Evolutionary conservation across 2,329 filamentous ascomycete species (phyloP), one percentile per base, ranked within the genome.

Genomic region (Cordyceps farinosa): DNA sequence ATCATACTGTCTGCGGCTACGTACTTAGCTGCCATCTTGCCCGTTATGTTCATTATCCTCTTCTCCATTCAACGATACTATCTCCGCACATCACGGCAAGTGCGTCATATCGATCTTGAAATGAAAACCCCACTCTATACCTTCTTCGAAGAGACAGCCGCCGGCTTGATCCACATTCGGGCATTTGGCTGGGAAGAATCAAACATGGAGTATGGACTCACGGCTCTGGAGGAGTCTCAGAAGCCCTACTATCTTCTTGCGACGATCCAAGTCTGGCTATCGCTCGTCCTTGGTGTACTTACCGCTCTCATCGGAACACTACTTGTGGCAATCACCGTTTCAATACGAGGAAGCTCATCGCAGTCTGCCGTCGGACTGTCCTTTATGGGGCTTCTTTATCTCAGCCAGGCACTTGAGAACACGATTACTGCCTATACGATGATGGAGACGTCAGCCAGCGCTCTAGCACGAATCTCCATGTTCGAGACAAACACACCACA

Each of bases 51-150:
- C 3, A 22, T 66, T 6, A 48, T 54, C 3, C 34, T 69, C 2
- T 70, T 61, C 32, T 50, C 65, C 5, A 47, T 71, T n/a, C 69
- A 71, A n/a, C 66, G 66, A 2, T 66, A 62, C 34, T 67, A 66
- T 29, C 74, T 86, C 1, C 76, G 79, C 4, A 85, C 83, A 1
- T 84, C 83, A 0, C 77, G 83, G 0, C 84, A 85, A 65, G 70
- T 87, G 2, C 79, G 82, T 34, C 75, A 81, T 13, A 69, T 86
- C 27, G 83, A 85, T 55, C 73, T 86, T 0, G 82, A 85, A 66
- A 77, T 80, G 1, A 80, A 79, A 52, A 76, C 82, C 0, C 79
- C 78, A 0, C 73, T 85, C 0, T 80, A 70, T 32, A 73, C 72
- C 0, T 73, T 66, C 44, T 74, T 79, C 13, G 61, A 79, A 5